phyloP scores from a whole-genome alignment of 495 filamentous ascomycete genomes.

The Penicillium verhagenii region DNA sequence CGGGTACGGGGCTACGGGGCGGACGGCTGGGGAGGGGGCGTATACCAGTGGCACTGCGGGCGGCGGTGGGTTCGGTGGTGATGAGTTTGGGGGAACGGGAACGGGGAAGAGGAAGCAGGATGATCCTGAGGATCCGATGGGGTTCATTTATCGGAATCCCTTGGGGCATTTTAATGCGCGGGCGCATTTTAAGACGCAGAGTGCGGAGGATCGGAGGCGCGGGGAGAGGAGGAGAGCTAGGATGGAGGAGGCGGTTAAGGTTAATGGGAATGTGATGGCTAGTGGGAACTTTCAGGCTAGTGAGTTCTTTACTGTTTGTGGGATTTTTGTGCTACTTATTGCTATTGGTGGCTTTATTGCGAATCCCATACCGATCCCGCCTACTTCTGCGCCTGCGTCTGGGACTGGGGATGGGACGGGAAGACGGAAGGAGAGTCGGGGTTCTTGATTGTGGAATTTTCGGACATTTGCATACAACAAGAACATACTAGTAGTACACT shows the following conservation, averaged over 20 bases:
- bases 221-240: conserved; percentile 31
- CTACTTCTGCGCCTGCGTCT: not conserved
- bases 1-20: conserved; percentile 47
- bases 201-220: conserved; percentile 58
- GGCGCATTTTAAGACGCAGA: conserved; percentile 67
- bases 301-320: not conserved
- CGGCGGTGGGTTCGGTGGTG: too few relatives aligned
- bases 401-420: not conserved
- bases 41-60: not conserved
- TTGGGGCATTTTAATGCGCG: conserved; percentile 64
- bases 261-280: not conserved
- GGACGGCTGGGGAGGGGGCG: conserved; percentile 11
- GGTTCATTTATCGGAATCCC: conserved; percentile 50
- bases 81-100: conserved; percentile 31
- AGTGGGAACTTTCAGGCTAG: not conserved
- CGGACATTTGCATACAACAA: too few relatives aligned
- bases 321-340: not conserved
- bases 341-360: not conserved
- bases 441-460: not conserved
- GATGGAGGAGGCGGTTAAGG: conserved; percentile 8
- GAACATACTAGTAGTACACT: not conserved
- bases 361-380: not conserved
- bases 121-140: conserved; percentile 40
- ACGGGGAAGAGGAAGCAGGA: conserved; percentile 4
- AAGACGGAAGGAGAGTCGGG: not conserved